Conservation (phyloP, 768 basidiomycete species). For the Coprinopsis sp. region DNA sequence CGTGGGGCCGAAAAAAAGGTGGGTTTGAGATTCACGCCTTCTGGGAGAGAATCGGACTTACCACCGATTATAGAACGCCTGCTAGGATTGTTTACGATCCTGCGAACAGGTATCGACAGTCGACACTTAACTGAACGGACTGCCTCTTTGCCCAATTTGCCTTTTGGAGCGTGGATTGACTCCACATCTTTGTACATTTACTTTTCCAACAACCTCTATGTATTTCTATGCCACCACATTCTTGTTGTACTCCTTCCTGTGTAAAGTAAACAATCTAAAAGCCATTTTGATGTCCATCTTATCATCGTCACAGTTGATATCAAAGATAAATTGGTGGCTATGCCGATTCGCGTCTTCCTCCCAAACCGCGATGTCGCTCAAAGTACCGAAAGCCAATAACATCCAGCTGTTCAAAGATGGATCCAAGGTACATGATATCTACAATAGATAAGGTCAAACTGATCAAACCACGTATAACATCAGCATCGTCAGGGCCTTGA, state of each 20-base stretch:
- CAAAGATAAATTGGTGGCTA: constrained; percentile 8
- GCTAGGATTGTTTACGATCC: constrained; percentile 9
- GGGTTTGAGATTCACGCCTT: background rate
- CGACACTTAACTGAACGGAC: too few species aligned
- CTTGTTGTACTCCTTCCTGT: too few species aligned
- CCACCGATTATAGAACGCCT: background rate
- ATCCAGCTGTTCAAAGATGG: constrained; percentile 96
- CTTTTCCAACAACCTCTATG: too few species aligned
- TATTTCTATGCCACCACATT: too few species aligned
- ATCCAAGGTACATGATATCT: constrained; percentile 64
- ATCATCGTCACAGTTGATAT: too few species aligned
- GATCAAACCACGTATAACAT: constrained; percentile 2
- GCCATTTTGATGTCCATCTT: too few species aligned
- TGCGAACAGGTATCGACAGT: constrained; percentile 1
- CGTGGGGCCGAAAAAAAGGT: constrained; percentile 3
- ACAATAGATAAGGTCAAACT: constrained; percentile 3
- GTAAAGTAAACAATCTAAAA: too few species aligned
- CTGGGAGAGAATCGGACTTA: background rate
- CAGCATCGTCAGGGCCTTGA: constrained; percentile 84
- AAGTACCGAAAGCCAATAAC: constrained; percentile 86
- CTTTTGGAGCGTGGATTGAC: too few species aligned
- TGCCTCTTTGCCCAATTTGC: too few species aligned
- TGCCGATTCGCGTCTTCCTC: constrained; percentile 12
- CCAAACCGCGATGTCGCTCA: constrained; percentile 68
- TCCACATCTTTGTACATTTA: too few species aligned